Conservation (phyloP, 495 filamentous ascomycete species). For the Penicillium daleae region DNA sequence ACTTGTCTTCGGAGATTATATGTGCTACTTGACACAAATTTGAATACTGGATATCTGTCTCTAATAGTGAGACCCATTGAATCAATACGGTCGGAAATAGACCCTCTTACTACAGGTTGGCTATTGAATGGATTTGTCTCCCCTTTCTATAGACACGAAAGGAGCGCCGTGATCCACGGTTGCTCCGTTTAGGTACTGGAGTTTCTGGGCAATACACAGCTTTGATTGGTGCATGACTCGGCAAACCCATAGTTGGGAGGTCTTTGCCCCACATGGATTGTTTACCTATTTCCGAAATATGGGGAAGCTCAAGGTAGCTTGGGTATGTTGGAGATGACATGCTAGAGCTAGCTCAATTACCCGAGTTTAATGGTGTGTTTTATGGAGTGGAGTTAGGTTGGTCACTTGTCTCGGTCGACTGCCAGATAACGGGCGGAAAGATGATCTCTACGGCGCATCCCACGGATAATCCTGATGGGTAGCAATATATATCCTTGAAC, state of each 20-base stretch:
- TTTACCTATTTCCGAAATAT: constrained; percentile 4
- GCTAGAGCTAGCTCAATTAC: neutral
- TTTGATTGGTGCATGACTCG: neutral
- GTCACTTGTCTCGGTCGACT: neutral
- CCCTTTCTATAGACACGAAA: constrained; percentile 3
- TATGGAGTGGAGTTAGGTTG: neutral
- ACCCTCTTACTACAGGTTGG: neutral
- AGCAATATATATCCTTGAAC: too few relatives aligned
- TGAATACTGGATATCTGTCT: neutral
- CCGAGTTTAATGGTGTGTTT: neutral
- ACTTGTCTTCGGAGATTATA: constrained; percentile 15
- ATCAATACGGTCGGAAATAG: neutral
- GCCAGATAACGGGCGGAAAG: neutral
- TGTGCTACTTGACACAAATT: constrained; percentile 12
- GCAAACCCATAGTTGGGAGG: neutral
- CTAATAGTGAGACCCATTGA: neutral
- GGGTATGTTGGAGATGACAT: neutral
- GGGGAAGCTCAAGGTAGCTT: neutral
- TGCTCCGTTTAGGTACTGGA: neutral
- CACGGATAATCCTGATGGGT: too few relatives aligned
- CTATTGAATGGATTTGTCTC: neutral
- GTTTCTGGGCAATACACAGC: neutral
- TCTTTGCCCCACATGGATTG: neutral
- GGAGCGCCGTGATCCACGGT: neutral
- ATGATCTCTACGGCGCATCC: too few relatives aligned